Base-by-base conservation (phyloP, 164 flowering plant species). In the Hamamelis virginiana region DNA sequence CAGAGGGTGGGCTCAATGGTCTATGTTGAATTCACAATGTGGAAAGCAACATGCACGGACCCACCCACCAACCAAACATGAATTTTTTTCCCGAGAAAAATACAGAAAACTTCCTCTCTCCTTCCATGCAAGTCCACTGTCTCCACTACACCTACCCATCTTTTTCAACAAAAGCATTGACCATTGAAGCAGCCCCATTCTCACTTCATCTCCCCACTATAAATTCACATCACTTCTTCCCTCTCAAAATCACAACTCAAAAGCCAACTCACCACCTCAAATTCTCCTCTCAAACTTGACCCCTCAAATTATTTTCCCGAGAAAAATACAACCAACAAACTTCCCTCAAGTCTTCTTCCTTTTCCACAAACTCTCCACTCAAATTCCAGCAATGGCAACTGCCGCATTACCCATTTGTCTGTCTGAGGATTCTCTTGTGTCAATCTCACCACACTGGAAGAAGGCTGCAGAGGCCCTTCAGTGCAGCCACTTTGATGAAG, bases 401-500 rank as follows among this genome's bases (percentile, higher is more conserved):
- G 10, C 38, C 5, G 60, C 8, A 57, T 23, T 57, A 33, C 60
- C 60, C 68, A n/a, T n/a, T n/a, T n/a, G n/a, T n/a, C n/a, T n/a
- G n/a, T n/a, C n/a, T n/a, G n/a, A n/a, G n/a, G n/a, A n/a, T n/a
- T n/a, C n/a, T n/a, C n/a, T n/a, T n/a, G n/a, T n/a, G n/a, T n/a
- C 74, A 4, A 15, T 47, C 13, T 74, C 78, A 15, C 58, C 69
- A 1, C 83, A 83, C 61, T 85, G 87, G 89, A 67, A 66, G 41
- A 83, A 83, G 60, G 89, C 86, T 1, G 84, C 84, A 0, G 81
- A 80, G 25, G 74, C 81, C 43, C 62, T 85, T 3, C 69, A 70
- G 25, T 52, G 76, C 60, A 69, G 68, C 66, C 85, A 85, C 67
- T 72, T 75, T 23, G 89, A 83, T 4, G 89, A 85, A 51, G 89